Conservation (phyloP, 1,284 basidiomycete genomes). For the Tremellales sp. region DNA sequence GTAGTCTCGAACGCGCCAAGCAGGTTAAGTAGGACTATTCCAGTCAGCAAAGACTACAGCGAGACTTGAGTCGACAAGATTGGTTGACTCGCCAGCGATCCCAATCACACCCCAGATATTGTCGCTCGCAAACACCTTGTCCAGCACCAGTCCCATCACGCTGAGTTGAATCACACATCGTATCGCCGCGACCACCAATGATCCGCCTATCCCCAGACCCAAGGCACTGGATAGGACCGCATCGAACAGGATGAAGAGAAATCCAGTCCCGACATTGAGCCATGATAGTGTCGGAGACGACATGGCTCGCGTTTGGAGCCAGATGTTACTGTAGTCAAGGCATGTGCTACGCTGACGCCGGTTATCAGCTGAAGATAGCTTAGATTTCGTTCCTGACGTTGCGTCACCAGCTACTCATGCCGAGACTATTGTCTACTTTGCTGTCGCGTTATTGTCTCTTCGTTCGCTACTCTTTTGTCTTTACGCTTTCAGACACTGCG, state of each 20-base stretch:
- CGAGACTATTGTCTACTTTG: too few species aligned
- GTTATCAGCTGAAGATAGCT: too few species aligned
- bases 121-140: conserved; percentile 68
- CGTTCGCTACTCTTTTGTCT: too few species aligned
- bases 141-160: conserved; percentile 64
- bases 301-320: too few species aligned
- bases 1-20: conserved; percentile 59
- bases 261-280: conserved; percentile 67
- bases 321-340: too few species aligned
- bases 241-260: conserved; percentile 61
- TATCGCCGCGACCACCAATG: conserved; percentile 63
- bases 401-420: too few species aligned
- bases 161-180: conserved; percentile 73
- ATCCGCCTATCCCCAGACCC: conserved; percentile 63
- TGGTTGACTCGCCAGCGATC: conserved; percentile 59
- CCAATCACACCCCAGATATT: conserved; percentile 68
- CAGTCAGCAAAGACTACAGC: background rate
- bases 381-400: too few species aligned
- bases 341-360: too few species aligned
- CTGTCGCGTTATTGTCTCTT: too few species aligned
- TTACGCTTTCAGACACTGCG: too few species aligned
- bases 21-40: conserved; percentile 63
- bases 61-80: background rate
- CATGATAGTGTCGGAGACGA: conserved; percentile 53
- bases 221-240: conserved; percentile 59